These are phyloP conservation scores for Astrothelium macrocarpum DNA, from an alignment of 495 filamentous ascomycete genomes.

Conservation along the genomic window DNA sequence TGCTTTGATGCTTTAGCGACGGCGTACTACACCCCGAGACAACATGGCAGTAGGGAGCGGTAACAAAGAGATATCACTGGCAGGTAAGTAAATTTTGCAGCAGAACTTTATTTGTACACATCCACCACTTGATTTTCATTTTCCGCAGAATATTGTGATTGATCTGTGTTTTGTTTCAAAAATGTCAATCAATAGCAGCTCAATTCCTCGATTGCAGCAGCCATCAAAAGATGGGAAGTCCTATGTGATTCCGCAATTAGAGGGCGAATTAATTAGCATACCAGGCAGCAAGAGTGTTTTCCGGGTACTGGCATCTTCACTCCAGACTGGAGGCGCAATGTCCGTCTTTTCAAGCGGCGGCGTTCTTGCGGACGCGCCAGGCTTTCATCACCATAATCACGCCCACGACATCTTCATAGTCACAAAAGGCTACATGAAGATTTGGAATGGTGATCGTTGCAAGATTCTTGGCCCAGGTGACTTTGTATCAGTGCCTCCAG, in stretches of 20 bases:
- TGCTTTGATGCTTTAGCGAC: no score
- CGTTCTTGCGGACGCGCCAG: constrained; percentile 6
- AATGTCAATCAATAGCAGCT: background rate
- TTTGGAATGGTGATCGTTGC: constrained; percentile 15
- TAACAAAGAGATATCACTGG: no score
- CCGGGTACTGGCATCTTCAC: constrained; percentile 1
- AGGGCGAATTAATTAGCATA: constrained; percentile 3
- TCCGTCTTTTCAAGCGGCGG: constrained; percentile 8
- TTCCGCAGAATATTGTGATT: background rate
- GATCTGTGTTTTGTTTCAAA: background rate
- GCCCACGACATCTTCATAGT: constrained; percentile 18
- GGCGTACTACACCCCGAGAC: no score
- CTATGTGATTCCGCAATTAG: constrained; percentile 10
- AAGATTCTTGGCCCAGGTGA: constrained; percentile 14
- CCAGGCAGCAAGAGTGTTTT: constrained; percentile 8
- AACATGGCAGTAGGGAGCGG: no score
- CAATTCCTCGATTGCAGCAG: background rate
- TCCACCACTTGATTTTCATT: background rate
- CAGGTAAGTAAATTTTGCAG: no score
- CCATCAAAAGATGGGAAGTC: background rate
- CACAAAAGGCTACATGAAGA: constrained; percentile 10
- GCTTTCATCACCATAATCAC: constrained; percentile 9
- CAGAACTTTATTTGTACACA: no score
- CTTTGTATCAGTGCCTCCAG: constrained; percentile 16
- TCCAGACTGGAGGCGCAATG: constrained; percentile 7